A percentile compares a stretch with the other conserved stretches of the same genome.
Evolutionary conservation across 495 filamentous ascomycete species (phyloP).

Genomic region (Xylaria intraflava): DNA sequence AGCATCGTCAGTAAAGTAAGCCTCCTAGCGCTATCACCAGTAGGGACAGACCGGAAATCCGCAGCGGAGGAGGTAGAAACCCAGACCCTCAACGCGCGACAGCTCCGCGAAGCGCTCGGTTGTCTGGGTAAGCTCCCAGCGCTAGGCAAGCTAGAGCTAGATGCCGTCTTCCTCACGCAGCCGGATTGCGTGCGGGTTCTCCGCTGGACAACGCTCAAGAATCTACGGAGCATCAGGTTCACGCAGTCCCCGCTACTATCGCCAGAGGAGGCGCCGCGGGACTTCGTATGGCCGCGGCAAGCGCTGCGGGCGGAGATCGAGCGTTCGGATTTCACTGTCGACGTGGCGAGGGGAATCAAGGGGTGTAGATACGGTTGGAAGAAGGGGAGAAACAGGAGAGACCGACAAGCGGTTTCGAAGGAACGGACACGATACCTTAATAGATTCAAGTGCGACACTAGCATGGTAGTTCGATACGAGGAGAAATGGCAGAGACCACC

Average conservation of each 20-base stretch:
- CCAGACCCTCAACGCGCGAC: background rate
- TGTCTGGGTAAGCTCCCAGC: background rate
- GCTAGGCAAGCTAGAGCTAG: conserved; percentile 2
- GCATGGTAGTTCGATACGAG: background rate
- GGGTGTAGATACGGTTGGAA: background rate
- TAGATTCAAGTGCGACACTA: background rate
- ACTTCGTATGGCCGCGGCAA: conserved; percentile 3
- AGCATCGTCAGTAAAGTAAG: conserved; percentile 2
- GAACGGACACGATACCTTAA: background rate
- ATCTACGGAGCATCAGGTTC: background rate
- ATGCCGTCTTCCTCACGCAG: background rate
- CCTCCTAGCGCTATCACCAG: background rate
- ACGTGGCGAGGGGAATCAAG: conserved; percentile 1
- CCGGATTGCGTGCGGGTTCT: background rate
- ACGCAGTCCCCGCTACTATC: background rate
- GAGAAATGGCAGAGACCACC: background rate
- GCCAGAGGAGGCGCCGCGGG: background rate
- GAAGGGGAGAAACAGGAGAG: background rate
- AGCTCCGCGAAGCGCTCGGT: background rate
- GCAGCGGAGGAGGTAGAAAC: background rate
- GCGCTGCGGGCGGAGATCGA: background rate
- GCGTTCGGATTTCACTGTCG: background rate
- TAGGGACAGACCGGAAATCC: background rate
- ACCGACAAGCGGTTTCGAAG: background rate
- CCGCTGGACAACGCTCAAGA: background rate